Evolutionary conservation across 2,329 filamentous ascomycete species (phyloP).

Genomic region (Trichoderma brevicompactum): DNA sequence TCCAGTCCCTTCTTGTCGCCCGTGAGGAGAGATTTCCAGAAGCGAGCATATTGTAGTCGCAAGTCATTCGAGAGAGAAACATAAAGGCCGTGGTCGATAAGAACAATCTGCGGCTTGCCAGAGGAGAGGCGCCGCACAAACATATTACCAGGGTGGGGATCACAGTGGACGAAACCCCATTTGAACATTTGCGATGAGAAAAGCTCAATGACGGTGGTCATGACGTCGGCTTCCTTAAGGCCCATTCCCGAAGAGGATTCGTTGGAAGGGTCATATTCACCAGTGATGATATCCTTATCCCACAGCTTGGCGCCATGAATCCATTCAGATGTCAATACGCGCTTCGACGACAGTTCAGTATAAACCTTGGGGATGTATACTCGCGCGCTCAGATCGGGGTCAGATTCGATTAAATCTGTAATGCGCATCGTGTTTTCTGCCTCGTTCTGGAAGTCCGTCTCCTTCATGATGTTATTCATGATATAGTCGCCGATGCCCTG

Average conservation of each 20-base stretch:
- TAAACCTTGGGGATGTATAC: slow-evolving; percentile 27
- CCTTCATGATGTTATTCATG: slow-evolving; percentile 26
- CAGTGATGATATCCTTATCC: slow-evolving; percentile 24
- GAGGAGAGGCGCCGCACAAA: slow-evolving; percentile 23
- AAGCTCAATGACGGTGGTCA: slow-evolving; percentile 21
- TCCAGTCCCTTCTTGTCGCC: slow-evolving; percentile 18
- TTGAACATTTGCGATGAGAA: slow-evolving; percentile 29
- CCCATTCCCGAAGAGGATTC: slow-evolving; percentile 9
- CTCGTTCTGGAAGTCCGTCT: slow-evolving; percentile 28
- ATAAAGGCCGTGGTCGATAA: slow-evolving; percentile 25
- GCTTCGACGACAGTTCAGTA: slow-evolving; percentile 5
- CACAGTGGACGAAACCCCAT: slow-evolving; percentile 27
- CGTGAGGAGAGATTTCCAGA: slow-evolving; percentile 21
- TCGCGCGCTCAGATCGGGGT: not conserved
- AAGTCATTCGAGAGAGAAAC: slow-evolving; percentile 6
- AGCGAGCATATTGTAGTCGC: slow-evolving; percentile 23
- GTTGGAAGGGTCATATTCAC: slow-evolving; percentile 1
- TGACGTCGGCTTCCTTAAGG: slow-evolving; percentile 14
- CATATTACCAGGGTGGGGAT: slow-evolving; percentile 27
- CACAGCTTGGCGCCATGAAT: slow-evolving; percentile 27
- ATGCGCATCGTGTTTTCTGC: slow-evolving; percentile 10
- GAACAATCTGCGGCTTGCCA: slow-evolving; percentile 22
- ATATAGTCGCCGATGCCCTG: slow-evolving; percentile 21
- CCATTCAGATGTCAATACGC: slow-evolving; percentile 24
- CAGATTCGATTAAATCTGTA: slow-evolving; percentile 8